These are phyloP conservation scores for Lactarius sanguifluus DNA, from an alignment of 768 basidiomycete genomes.

Conservation along the genomic window DNA sequence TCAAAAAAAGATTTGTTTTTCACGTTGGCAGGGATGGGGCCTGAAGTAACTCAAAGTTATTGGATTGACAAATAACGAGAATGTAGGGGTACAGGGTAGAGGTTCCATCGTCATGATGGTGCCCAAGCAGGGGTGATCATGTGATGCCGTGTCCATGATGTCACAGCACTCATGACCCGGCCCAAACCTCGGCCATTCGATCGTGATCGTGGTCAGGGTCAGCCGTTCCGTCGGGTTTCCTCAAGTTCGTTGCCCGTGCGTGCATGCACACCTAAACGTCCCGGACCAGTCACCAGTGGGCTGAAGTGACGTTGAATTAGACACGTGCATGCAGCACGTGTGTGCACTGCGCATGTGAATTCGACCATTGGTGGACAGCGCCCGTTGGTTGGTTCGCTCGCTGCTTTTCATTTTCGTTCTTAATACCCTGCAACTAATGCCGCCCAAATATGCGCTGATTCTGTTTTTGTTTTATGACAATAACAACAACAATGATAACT, in stretches of 20 bases:
- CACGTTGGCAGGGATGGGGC: not conserved
- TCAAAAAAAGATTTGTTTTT: not conserved
- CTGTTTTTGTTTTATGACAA: not conserved
- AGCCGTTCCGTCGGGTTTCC: no score
- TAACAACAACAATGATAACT: not conserved
- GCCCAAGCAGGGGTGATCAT: not conserved
- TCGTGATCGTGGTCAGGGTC: not conserved
- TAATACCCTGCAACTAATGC: not conserved
- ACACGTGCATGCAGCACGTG: not conserved
- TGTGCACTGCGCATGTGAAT: not conserved
- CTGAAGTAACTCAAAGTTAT: not conserved
- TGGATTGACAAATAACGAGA: not conserved
- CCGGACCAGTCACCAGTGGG: not conserved
- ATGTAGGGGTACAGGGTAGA: not conserved
- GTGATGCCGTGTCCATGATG: not conserved
- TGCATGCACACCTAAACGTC: not conserved
- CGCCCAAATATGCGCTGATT: not conserved
- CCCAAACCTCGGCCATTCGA: not conserved
- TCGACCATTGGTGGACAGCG: not conserved
- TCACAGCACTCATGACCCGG: not conserved
- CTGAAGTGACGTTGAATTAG: not conserved
- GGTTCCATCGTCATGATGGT: not conserved
- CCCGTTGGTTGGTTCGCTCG: no score
- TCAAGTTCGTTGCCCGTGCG: not conserved
- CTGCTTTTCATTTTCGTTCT: not conserved